Base-by-base conservation (phyloP, 768 basidiomycete species). In the Psilocybe azurescens region DNA sequence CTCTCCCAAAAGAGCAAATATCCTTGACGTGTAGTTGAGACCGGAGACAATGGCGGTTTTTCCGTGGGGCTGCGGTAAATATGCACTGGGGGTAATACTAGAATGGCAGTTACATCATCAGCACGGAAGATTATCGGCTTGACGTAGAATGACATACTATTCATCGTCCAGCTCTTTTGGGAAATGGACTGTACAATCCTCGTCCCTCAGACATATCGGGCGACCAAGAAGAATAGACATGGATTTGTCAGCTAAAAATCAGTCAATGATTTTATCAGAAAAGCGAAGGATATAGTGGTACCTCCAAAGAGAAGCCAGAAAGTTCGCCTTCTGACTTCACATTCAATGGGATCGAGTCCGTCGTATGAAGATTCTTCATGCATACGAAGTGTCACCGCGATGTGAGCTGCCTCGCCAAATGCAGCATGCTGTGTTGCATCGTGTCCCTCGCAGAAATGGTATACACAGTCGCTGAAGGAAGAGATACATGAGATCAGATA, bases 291-390 rank as follows among this genome's bases (percentile, higher is more conserved):
- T 52, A 61, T 44, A 53, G 28, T 78, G 84, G 53, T 70, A 91
- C 92, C 94, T 72, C 91, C 93, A 70, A 95, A 95, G 39, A 95
- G 83, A 11, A 97, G 78, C 93, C 93, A 96, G 77, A 96, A 97
- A 32, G 86, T 86, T 59, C 95, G 81, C 57, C 94, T 84, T n/a
- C 94, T 80, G 14, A 95, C 85, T 74, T 95, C 92, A 63, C 88
- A 89, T 79, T 96, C 93, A 64, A 96, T 89, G 38, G 94, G 92
- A 73, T 93, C 90, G 60, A 94, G 81, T 9, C 85, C 86, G 58
- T 91, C 88, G 71, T 95, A 94, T 18, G 90, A 89, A 1, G 85
- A 83, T 75, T 94, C 93, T 76, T 94, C 93, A 71, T 95, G 93
- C 84, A 95, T 89, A 53, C 91, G 86, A 50, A 94, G 82, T 0